Evolutionary conservation across 768 basidiomycete genomes (phyloP).

Genomic region (Hemileccinum rubropunctum): DNA sequence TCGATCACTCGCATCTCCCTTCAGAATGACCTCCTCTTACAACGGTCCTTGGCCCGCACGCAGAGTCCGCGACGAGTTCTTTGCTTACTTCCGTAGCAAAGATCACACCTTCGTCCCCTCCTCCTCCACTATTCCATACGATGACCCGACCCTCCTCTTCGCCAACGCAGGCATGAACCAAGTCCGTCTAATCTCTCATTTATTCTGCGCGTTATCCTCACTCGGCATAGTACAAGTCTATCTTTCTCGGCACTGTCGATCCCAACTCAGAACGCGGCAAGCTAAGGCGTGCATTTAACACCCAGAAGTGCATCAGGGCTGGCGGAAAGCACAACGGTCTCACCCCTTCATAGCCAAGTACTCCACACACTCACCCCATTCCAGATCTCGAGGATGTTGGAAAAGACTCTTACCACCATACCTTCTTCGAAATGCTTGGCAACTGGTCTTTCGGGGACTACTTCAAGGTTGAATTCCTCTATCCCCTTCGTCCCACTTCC

Average conservation of each 20-base stretch:
- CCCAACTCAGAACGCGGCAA: constrained; percentile 89
- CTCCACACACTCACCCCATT: constrained; percentile 2
- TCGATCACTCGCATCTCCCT: constrained; percentile 19
- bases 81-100: constrained; percentile 78
- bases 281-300: constrained; percentile 91
- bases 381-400: constrained; percentile 98
- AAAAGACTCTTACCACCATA: constrained; percentile 97
- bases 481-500: neutral
- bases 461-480: constrained; percentile 74
- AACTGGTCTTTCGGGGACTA: constrained; percentile 99
- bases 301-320: constrained; percentile 97
- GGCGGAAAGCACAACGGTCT: constrained; percentile 98
- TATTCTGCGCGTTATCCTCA: constrained; percentile 2
- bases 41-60: constrained; percentile 69
- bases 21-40: constrained; percentile 31
- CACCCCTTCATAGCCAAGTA: constrained; percentile 7
- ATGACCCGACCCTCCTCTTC: constrained; percentile 96
- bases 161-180: constrained; percentile 99
- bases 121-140: constrained; percentile 92
- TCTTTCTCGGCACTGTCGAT: constrained; percentile 98
- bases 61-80: constrained; percentile 85
- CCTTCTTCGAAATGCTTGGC: constrained; percentile 99
- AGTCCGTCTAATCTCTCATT: constrained; percentile 37
- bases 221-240: constrained; percentile 78
- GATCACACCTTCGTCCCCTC: constrained; percentile 89